Evolutionary conservation across 495 filamentous ascomycete genomes (phyloP).

Genomic region (Hypoxylon rickii): DNA sequence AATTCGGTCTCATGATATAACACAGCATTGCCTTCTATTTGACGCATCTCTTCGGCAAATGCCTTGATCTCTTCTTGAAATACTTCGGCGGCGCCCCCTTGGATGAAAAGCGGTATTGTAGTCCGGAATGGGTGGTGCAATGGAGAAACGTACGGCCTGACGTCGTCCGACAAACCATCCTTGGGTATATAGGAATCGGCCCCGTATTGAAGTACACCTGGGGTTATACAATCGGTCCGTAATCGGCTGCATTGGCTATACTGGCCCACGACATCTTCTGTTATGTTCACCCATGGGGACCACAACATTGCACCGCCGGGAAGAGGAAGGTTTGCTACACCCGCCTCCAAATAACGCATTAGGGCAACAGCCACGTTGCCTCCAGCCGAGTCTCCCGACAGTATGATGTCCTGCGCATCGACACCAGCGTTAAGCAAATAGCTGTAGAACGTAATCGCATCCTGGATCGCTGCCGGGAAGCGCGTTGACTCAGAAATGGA

Average conservation of each 20-base stretch:
- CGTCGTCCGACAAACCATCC: neutral
- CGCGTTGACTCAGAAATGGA: neutral
- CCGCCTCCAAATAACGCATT: conserved; percentile 14
- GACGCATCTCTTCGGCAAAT: neutral
- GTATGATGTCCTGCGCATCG: conserved; percentile 10
- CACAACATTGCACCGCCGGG: conserved; percentile 20
- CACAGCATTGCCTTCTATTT: neutral
- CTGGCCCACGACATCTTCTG: neutral
- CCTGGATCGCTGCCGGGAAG: conserved; percentile 26
- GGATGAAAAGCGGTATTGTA: neutral
- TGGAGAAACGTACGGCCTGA: neutral
- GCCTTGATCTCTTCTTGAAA: neutral
- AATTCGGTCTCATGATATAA: neutral
- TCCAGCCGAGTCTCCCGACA: conserved; percentile 22
- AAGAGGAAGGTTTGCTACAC: conserved; percentile 2
- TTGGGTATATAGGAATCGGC: conserved; percentile 18
- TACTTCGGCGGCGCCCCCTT: neutral
- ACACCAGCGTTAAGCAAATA: conserved; percentile 10
- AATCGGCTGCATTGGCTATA: neutral
- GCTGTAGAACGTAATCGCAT: conserved; percentile 17
- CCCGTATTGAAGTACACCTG: conserved; percentile 27
- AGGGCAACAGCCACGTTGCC: conserved; percentile 21
- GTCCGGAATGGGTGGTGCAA: neutral
- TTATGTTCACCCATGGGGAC: conserved; percentile 31
- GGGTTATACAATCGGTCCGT: neutral